A percentile compares a stretch with the other conserved stretches of the same genome.
These are phyloP conservation scores for Panaeolus cyanescens DNA, from an alignment of 768 basidiomycete species.

Conservation along the genomic window DNA sequence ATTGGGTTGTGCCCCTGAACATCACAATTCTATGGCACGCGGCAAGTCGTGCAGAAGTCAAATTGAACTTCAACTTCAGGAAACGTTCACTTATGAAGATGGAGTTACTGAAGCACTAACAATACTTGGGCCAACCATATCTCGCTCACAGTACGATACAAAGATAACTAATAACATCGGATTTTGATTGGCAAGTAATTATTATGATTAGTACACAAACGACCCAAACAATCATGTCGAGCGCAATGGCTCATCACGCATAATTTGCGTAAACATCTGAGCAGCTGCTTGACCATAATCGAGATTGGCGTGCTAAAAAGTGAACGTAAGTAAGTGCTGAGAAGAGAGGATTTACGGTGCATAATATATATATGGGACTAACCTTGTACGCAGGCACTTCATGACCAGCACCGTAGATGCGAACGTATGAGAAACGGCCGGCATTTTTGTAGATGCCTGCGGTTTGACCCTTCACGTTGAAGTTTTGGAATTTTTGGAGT, in stretches of 20 bases:
- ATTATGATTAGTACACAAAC: no score
- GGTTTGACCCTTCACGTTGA: constrained; percentile 45
- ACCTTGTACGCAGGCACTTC: constrained; percentile 45
- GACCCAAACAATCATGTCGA: neutral
- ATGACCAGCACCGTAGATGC: constrained; percentile 47
- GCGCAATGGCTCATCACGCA: constrained; percentile 28
- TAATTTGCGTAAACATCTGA: constrained; percentile 46
- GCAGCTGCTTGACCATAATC: constrained; percentile 41
- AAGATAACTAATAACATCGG: no score
- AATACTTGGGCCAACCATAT: no score
- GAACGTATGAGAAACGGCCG: constrained; percentile 54
- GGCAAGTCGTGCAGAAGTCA: no score
- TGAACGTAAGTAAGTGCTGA: constrained; percentile 9
- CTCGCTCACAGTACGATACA: no score
- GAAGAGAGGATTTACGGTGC: no score
- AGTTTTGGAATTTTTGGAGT: constrained; percentile 42
- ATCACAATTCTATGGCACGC: no score
- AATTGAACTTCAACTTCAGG: no score
- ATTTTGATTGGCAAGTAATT: no score
- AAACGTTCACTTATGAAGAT: no score
- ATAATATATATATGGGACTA: neutral
- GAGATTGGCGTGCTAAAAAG: constrained; percentile 31
- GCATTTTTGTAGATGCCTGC: constrained; percentile 59
- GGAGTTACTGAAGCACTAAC: no score
- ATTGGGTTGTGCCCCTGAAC: no score